Evolutionary conservation across 1,284 basidiomycete genomes (phyloP).

Genomic region (Malassezia japonica): DNA sequence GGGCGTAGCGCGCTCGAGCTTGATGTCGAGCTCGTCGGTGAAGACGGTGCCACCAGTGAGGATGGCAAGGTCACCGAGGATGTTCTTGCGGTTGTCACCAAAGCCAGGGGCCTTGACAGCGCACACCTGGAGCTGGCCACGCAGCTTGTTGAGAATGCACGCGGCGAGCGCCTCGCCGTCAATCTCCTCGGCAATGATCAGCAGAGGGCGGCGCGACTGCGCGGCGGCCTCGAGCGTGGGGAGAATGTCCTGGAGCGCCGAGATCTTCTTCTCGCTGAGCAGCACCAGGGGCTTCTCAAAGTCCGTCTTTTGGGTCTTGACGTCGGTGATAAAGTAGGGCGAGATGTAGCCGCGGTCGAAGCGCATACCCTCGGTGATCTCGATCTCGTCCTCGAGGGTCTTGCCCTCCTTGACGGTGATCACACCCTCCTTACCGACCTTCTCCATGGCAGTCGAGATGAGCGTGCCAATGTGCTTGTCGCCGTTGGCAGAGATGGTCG

Average conservation of each 20-base stretch:
- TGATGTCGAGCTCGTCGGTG: conserved; percentile 95
- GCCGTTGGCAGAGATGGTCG: conserved; percentile 96
- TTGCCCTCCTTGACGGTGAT: conserved; percentile 98
- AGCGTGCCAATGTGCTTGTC: conserved; percentile 86
- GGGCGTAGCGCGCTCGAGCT: conserved; percentile 79
- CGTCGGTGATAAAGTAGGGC: conserved; percentile 97
- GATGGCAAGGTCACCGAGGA: conserved; percentile 92
- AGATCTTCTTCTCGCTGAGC: conserved; percentile 97
- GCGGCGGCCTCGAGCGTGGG: conserved; percentile 87
- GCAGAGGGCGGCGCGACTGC: conserved; percentile 76
- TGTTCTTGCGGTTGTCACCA: conserved; percentile 96
- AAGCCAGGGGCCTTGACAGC: conserved; percentile 97
- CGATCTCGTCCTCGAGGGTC: conserved; percentile 94
- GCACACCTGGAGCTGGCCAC: conserved; percentile 82
- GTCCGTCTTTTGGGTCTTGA: conserved; percentile 91
- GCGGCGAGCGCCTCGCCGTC: conserved; percentile 96
- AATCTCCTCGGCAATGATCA: conserved; percentile 94
- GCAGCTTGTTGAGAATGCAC: conserved; percentile 96
- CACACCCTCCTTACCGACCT: conserved; percentile 98
- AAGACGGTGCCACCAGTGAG: conserved; percentile 95
- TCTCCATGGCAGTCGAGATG: conserved; percentile 99
- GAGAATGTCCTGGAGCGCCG: conserved; percentile 83
- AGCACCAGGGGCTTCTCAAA: conserved; percentile 93
- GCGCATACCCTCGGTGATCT: conserved; percentile 98
- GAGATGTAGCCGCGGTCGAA: conserved; percentile 99